phyloP scores from a whole-genome alignment of 768 basidiomycete genomes.

The Chalciporus pseudorubinellus region DNA sequence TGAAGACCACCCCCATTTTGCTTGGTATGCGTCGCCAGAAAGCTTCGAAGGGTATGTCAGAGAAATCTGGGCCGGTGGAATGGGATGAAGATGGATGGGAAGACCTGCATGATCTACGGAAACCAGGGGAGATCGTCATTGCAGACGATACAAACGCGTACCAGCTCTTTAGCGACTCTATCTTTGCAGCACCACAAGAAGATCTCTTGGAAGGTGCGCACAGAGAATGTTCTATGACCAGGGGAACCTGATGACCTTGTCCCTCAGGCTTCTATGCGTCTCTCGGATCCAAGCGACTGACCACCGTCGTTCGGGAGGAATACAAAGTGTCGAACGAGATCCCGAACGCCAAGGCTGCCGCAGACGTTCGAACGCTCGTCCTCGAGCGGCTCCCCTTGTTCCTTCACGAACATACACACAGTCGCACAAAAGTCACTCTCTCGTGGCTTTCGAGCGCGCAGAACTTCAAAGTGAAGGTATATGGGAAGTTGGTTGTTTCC shows the following conservation, averaged over 20 bases:
- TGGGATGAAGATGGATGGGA: slow-evolving; percentile 76
- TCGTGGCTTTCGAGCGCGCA: slow-evolving; percentile 61
- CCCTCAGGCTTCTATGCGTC: slow-evolving; percentile 64
- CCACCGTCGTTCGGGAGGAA: slow-evolving; percentile 72
- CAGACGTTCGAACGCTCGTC: slow-evolving; percentile 58
- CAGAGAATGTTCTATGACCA: background rate
- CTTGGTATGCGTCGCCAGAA: slow-evolving; percentile 67
- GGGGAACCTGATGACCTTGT: background rate
- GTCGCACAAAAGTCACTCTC: slow-evolving; percentile 57
- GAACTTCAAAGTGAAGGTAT: slow-evolving; percentile 71
- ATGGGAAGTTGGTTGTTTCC: slow-evolving; percentile 59
- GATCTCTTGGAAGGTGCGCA: slow-evolving; percentile 78
- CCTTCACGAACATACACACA: slow-evolving; percentile 82
- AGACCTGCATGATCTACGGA: slow-evolving; percentile 65
- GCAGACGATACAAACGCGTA: slow-evolving; percentile 84
- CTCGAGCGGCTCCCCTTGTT: slow-evolving; percentile 88
- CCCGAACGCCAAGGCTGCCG: slow-evolving; percentile 43
- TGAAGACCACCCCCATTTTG: slow-evolving; percentile 72
- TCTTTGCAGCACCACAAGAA: slow-evolving; percentile 85
- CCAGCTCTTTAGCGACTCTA: slow-evolving; percentile 71
- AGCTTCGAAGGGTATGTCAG: slow-evolving; percentile 16
- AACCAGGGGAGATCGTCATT: slow-evolving; percentile 69
- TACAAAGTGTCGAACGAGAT: slow-evolving; percentile 61
- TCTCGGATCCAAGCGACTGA: slow-evolving; percentile 75
- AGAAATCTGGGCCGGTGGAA: slow-evolving; percentile 23